These are phyloP conservation scores for Bipolaris victoriae DNA, from an alignment of 2,329 filamentous ascomycete genomes.

Conservation along the genomic window DNA sequence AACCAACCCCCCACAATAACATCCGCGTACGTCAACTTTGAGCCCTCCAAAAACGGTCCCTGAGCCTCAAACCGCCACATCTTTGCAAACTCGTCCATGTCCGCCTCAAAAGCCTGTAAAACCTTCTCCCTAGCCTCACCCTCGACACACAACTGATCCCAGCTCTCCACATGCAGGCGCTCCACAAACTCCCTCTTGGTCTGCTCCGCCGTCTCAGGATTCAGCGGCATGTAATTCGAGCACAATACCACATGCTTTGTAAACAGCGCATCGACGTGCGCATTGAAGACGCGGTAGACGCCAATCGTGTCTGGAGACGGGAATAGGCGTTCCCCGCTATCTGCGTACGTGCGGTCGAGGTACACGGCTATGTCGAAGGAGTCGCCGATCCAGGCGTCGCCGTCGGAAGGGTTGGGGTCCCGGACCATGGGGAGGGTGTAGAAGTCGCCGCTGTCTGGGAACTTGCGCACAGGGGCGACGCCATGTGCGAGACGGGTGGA, in stretches of 20 bases:
- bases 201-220: slow-evolving; percentile 55
- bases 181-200: slow-evolving; percentile 57
- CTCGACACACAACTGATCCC: slow-evolving; percentile 50
- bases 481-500: slow-evolving; percentile 56
- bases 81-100: slow-evolving; percentile 52
- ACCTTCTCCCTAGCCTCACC: slow-evolving; percentile 50
- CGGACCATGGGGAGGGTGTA: slow-evolving; percentile 65
- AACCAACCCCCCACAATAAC: slow-evolving; percentile 64
- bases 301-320: slow-evolving; percentile 41
- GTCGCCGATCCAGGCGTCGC: slow-evolving; percentile 58
- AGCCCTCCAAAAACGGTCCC: slow-evolving; percentile 59
- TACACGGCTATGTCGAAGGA: slow-evolving; percentile 70
- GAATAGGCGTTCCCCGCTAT: slow-evolving; percentile 56
- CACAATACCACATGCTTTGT: slow-evolving; percentile 53
- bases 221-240: slow-evolving; percentile 54
- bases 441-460: slow-evolving; percentile 63
- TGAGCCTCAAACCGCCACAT: slow-evolving; percentile 48
- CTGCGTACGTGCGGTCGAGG: slow-evolving; percentile 60
- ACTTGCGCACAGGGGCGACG: slow-evolving; percentile 59
- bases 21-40: slow-evolving; percentile 59
- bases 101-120: slow-evolving; percentile 49
- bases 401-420: slow-evolving; percentile 57
- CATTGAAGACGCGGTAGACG: slow-evolving; percentile 58
- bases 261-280: slow-evolving; percentile 61
- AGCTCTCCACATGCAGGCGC: slow-evolving; percentile 52